A percentile compares a stretch with the other conserved stretches of the same genome.
These are phyloP conservation scores for Gremmenia infestans DNA, from an alignment of 2,329 filamentous ascomycete species.

Conservation along the genomic window DNA sequence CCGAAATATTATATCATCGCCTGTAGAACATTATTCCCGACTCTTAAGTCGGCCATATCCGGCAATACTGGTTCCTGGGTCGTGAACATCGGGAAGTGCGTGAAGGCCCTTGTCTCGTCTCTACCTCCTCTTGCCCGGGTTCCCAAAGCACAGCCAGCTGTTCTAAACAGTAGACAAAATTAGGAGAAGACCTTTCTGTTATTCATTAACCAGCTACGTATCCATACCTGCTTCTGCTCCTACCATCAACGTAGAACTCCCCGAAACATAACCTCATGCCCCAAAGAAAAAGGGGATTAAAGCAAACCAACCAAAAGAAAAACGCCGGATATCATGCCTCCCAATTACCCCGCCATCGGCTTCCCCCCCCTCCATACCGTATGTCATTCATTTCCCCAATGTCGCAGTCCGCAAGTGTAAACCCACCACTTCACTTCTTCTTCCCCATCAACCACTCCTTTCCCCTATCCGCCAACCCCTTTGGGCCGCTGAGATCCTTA, in stretches of 20 bases:
- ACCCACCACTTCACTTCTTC: constrained; percentile 27
- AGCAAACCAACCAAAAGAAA: neutral
- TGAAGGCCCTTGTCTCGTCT: too few relatives aligned
- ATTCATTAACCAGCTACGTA: neutral
- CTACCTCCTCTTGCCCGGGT: too few relatives aligned
- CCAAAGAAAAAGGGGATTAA: neutral
- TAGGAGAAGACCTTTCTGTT: neutral
- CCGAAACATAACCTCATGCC: neutral
- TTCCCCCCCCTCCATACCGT: neutral
- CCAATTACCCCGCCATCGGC: neutral
- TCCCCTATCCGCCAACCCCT: constrained; percentile 46
- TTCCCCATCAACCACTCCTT: constrained; percentile 44
- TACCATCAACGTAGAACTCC: neutral
- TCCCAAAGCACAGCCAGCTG: neutral
- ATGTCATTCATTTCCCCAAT: neutral
- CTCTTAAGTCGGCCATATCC: neutral
- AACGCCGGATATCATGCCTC: neutral
- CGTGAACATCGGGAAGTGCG: too few relatives aligned
- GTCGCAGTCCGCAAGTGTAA: neutral
- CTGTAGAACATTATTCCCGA: too few relatives aligned
- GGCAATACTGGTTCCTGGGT: too few relatives aligned
- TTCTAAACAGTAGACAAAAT: neutral
- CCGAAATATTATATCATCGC: too few relatives aligned
- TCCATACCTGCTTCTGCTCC: neutral
- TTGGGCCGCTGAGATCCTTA: constrained; percentile 23